phyloP scores from a whole-genome alignment of 2,329 filamentous ascomycete species.

The Colletotrichum godetiae region DNA sequence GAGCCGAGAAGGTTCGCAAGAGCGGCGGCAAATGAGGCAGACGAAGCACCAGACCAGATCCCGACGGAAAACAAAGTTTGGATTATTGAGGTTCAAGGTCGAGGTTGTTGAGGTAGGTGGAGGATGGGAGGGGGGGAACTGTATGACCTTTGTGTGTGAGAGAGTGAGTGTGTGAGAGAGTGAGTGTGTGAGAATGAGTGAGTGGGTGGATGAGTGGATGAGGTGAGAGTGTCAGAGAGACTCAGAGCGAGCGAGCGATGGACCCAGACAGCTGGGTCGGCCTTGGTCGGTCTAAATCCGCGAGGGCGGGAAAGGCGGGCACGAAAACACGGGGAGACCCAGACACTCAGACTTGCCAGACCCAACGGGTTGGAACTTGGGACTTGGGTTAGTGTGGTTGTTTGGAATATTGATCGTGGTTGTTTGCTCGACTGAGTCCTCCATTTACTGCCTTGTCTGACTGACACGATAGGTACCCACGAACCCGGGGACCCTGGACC shows the following conservation, averaged over 20 bases:
- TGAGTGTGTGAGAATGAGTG: background rate
- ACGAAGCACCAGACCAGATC: background rate
- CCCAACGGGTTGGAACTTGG: constrained; percentile 25
- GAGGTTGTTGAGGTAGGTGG: background rate
- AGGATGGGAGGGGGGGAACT: background rate
- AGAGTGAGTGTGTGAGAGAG: background rate
- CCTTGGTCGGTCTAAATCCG: constrained; percentile 32
- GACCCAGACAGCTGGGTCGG: constrained; percentile 27
- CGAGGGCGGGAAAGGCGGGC: constrained; percentile 34
- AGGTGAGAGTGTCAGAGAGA: background rate
- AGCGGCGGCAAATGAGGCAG: background rate
- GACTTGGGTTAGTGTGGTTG: constrained; percentile 18
- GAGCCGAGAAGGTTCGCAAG: background rate
- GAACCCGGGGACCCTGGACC: constrained; percentile 19
- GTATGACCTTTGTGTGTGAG: constrained; percentile 10
- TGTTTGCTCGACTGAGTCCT: background rate
- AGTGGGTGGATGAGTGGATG: background rate
- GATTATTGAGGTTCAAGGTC: background rate
- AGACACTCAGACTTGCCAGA: constrained; percentile 13
- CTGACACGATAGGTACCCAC: constrained; percentile 21
- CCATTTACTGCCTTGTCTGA: background rate
- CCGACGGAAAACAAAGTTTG: constrained; percentile 17
- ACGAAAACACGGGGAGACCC: constrained; percentile 29
- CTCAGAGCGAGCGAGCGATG: background rate
- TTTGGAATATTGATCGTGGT: background rate